Evolutionary conservation across 2,329 filamentous ascomycete genomes (phyloP).

Genomic region (Ceratocystis albifundus): DNA sequence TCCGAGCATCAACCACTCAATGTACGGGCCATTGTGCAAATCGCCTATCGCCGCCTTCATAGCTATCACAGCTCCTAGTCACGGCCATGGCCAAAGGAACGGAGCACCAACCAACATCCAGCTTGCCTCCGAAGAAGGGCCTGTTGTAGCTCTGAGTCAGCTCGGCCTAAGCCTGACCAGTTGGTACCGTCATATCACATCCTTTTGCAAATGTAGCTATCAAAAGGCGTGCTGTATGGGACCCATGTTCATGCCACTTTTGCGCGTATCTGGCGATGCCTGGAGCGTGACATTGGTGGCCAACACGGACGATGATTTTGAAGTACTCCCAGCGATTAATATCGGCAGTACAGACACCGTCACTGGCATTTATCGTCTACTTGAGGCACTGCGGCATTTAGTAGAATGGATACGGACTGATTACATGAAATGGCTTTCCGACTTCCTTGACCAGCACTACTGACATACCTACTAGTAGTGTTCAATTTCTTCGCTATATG

Average conservation of each 20-base stretch:
- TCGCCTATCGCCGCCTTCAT: slow-evolving; percentile 19
- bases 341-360: slow-evolving; percentile 21
- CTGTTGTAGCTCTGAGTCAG: slow-evolving; percentile 11
- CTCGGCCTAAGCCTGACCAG: slow-evolving; percentile 12
- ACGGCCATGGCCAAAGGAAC: slow-evolving; percentile 7
- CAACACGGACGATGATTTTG: slow-evolving; percentile 19
- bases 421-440: slow-evolving; percentile 20
- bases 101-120: background rate
- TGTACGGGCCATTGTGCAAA: slow-evolving; percentile 20
- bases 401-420: slow-evolving; percentile 17
- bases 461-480: background rate
- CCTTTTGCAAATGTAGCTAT: slow-evolving; percentile 19
- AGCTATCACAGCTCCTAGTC: slow-evolving; percentile 11
- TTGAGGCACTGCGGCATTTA: slow-evolving; percentile 16
- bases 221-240: slow-evolving; percentile 16
- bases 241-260: slow-evolving; percentile 19
- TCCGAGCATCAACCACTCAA: slow-evolving; percentile 19
- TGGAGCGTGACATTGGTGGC: slow-evolving; percentile 21
- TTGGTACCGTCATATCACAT: slow-evolving; percentile 17
- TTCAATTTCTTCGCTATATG: background rate
- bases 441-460: slow-evolving; percentile 19
- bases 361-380: slow-evolving; percentile 19
- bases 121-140: background rate
- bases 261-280: slow-evolving; percentile 17
- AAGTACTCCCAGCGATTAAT: slow-evolving; percentile 19